Conservation (phyloP, 306 rosid species). For the Pterocarpus macrocarpus region DNA sequence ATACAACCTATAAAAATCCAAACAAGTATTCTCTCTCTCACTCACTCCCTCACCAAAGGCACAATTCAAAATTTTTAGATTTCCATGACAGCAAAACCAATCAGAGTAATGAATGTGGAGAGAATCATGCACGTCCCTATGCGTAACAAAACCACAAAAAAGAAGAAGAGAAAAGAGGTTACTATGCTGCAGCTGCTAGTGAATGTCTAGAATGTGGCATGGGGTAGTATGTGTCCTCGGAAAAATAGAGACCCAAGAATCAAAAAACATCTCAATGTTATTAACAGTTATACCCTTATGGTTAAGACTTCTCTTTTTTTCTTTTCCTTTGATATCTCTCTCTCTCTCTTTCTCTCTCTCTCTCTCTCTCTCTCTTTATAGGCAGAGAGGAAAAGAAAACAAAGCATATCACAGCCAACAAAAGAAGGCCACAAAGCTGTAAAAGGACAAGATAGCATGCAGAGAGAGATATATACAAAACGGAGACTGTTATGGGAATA, state of each 20-base stretch:
- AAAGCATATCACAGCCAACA: constrained; percentile 36
- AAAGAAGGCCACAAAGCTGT: constrained; percentile 42
- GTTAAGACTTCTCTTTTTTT: not conserved
- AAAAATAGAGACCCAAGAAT: constrained; percentile 29
- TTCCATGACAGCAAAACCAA: not conserved
- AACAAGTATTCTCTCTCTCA: constrained; percentile 1
- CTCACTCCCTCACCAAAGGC: not conserved
- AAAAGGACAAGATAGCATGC: constrained; percentile 52
- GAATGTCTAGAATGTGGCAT: constrained; percentile 46
- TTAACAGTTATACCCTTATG: not conserved
- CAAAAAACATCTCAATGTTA: not conserved
- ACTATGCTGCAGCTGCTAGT: not conserved
- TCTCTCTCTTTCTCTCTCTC: not conserved
- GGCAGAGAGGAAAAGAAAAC: constrained; percentile 12
- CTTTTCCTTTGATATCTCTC: not conserved
- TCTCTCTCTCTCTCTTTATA: not conserved
- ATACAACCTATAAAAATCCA: constrained; percentile 34
- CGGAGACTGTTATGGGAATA: constrained; percentile 44
- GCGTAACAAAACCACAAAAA: not conserved
- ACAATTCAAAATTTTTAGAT: constrained; percentile 35
- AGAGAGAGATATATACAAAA: constrained; percentile 36
- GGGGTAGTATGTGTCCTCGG: constrained; percentile 11
- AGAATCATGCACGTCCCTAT: constrained; percentile 45
- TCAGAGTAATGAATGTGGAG: constrained; percentile 20
- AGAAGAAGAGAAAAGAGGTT: constrained; percentile 32